Conservation (phyloP, 768 basidiomycete species). For the Peribolospora kevripleyi region DNA sequence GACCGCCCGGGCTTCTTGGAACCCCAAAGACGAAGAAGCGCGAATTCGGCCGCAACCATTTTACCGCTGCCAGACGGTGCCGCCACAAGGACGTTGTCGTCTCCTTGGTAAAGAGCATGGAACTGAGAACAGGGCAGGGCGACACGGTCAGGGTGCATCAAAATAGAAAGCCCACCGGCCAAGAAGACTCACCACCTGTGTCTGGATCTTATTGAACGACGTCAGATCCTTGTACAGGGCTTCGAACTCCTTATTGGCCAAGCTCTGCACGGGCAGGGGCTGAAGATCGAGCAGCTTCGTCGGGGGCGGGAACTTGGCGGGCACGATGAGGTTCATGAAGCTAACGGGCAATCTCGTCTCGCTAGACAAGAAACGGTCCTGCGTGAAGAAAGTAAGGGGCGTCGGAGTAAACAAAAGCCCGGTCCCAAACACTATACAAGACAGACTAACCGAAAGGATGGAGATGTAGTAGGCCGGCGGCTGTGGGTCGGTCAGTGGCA, state of each 20-base stretch:
- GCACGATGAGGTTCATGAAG: constrained; percentile 92
- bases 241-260: constrained; percentile 86
- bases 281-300: constrained; percentile 86
- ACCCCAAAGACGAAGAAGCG: constrained; percentile 81
- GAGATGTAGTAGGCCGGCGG: constrained; percentile 98
- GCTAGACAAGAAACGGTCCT: constrained; percentile 77
- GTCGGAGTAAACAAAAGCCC: too few species aligned
- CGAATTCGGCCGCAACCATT: constrained; percentile 92
- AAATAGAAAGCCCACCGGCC: too few species aligned
- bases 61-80: constrained; percentile 94
- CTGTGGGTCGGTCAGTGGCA: constrained; percentile 89
- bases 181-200: constrained; percentile 35
- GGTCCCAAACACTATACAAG: too few species aligned
- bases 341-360: constrained; percentile 86
- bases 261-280: constrained; percentile 59
- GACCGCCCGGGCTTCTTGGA: constrained; percentile 57
- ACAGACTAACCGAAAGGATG: constrained; percentile 33
- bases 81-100: constrained; percentile 89
- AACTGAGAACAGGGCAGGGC: constrained; percentile 22
- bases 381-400: too few species aligned
- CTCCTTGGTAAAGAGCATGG: constrained; percentile 85
- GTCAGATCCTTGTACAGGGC: constrained; percentile 56
- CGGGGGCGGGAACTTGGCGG: constrained; percentile 82
- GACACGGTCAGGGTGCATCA: too few species aligned
- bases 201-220: constrained; percentile 96